Conservation (phyloP, 108 stramenopile species). For the Poteriospumella lacustris region DNA sequence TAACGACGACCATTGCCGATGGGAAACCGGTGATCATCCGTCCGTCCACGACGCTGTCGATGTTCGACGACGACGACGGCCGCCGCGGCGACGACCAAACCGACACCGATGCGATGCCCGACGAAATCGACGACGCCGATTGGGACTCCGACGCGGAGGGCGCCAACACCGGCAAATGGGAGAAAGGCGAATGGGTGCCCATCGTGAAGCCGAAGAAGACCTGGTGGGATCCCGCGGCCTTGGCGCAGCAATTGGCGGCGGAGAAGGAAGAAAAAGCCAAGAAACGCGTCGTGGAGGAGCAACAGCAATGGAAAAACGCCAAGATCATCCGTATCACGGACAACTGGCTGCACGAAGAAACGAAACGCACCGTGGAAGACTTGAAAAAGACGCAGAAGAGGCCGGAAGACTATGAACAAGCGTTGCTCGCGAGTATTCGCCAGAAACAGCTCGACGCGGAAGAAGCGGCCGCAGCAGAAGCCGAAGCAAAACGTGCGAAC, state of each 20-base stretch:
- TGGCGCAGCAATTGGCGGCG: not conserved
- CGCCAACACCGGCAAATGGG: not conserved
- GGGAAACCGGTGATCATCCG: no score
- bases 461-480: no score
- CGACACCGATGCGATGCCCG: not conserved
- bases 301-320: not conserved
- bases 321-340: not conserved
- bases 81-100: not conserved
- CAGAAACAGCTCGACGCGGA: no score
- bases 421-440: no score
- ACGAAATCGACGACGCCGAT: not conserved
- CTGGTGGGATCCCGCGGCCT: conserved; percentile 29
- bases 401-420: no score
- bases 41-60: no score
- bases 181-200: conserved; percentile 25
- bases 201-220: not conserved
- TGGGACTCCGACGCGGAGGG: conserved; percentile 27
- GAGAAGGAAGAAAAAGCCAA: not conserved
- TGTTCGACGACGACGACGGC: no score
- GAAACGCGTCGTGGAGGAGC: not conserved
- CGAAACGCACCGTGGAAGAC: not conserved
- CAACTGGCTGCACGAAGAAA: not conserved
- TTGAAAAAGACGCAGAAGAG: no score
- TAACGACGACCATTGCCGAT: no score
- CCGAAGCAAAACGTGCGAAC: no score